Conservation (phyloP, 345 rosid species). For the Capsella bursapastoris region DNA sequence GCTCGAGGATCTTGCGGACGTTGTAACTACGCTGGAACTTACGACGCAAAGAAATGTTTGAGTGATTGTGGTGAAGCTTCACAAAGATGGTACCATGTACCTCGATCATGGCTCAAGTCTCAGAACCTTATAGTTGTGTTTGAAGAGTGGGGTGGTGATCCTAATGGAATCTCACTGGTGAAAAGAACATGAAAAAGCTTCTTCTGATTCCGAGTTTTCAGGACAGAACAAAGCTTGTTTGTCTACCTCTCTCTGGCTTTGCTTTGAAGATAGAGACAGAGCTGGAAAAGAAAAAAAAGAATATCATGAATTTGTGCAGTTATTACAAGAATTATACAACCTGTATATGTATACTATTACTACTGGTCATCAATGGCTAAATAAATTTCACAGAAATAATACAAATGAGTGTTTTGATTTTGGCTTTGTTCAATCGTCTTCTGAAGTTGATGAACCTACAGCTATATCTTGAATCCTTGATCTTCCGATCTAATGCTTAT, state of each 20-base stretch:
- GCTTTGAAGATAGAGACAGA: constrained; percentile 41
- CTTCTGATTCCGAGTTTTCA: constrained; percentile 35
- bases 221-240: constrained; percentile 26
- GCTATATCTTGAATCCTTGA: not conserved
- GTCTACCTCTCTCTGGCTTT: constrained; percentile 20
- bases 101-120: constrained; percentile 79
- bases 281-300: not conserved
- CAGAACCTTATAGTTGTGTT: constrained; percentile 76
- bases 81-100: constrained; percentile 94
- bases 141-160: constrained; percentile 94
- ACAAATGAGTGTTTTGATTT: not conserved
- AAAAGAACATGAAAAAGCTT: constrained; percentile 52
- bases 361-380: constrained; percentile 1
- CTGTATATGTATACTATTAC: constrained; percentile 10
- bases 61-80: constrained; percentile 78
- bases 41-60: constrained; percentile 55
- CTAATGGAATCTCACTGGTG: constrained; percentile 67
- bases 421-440: not conserved
- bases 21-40: constrained; percentile 76
- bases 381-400: constrained; percentile 22
- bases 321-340: constrained; percentile 27
- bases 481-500: not conserved
- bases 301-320: constrained; percentile 26
- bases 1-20: constrained; percentile 73
- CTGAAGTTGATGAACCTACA: not conserved